These are phyloP conservation scores for Starmerella vaccinii DNA, from an alignment of 805 yeast species.

Conservation along the genomic window DNA sequence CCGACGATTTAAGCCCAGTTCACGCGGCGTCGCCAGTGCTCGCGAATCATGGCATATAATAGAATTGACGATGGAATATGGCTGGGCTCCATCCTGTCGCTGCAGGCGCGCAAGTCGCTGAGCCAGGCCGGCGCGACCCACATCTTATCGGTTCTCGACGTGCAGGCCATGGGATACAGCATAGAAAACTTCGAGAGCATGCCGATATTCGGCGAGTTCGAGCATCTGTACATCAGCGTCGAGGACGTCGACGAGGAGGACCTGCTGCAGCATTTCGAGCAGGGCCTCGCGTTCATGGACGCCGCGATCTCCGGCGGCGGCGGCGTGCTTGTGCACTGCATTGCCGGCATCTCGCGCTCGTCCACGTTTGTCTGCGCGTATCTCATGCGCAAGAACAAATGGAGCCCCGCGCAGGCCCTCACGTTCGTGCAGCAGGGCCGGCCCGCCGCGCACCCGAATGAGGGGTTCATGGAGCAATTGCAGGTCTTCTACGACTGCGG, in stretches of 20 bases:
- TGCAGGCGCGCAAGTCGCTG: constrained; percentile 45
- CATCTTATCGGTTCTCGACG: constrained; percentile 55
- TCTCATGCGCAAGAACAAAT: constrained; percentile 66
- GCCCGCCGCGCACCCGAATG: constrained; percentile 56
- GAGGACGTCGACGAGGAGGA: constrained; percentile 65
- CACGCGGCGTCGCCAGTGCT: not conserved
- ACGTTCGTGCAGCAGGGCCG: constrained; percentile 66
- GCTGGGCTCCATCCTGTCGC: constrained; percentile 62
- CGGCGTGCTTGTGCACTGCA: constrained; percentile 39
- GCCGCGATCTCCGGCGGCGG: constrained; percentile 34
- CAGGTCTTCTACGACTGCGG: constrained; percentile 44
- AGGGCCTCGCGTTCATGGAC: constrained; percentile 57
- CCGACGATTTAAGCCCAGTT: no score
- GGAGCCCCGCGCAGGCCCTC: constrained; percentile 47
- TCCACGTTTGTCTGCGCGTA: constrained; percentile 80
- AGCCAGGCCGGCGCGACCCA: constrained; percentile 51
- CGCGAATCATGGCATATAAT: constrained; percentile 32
- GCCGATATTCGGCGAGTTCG: constrained; percentile 12
- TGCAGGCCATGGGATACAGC: constrained; percentile 10
- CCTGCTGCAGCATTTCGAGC: constrained; percentile 51
- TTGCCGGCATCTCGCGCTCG: constrained; percentile 89
- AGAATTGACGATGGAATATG: constrained; percentile 73
- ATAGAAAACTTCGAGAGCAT: constrained; percentile 7
- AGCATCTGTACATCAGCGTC: constrained; percentile 38
- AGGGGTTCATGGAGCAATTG: constrained; percentile 63